phyloP scores from a whole-genome alignment of 805 yeast species.

The Metschnikowia corniflorae region DNA sequence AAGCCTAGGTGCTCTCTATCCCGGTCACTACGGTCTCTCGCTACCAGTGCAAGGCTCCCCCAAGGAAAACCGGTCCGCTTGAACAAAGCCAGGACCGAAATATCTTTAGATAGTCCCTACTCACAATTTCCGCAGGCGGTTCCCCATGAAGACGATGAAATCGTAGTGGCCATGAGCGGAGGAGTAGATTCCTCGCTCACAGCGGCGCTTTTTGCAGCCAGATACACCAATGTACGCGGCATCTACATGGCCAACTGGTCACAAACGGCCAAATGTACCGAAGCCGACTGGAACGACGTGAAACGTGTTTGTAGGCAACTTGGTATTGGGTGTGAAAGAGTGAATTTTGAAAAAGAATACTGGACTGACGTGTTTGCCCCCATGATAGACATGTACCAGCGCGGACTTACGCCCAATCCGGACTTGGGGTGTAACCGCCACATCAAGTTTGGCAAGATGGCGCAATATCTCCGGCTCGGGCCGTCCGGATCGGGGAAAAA shows the following conservation, averaged over 20 bases:
- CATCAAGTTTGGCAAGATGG: slow-evolving; percentile 82
- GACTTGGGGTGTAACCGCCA: slow-evolving; percentile 83
- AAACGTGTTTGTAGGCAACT: slow-evolving; percentile 57
- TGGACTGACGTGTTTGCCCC: slow-evolving; percentile 93
- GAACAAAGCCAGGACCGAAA: no score
- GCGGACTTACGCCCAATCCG: slow-evolving; percentile 90
- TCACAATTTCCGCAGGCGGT: slow-evolving; percentile 35
- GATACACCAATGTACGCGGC: slow-evolving; percentile 63
- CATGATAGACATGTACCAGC: slow-evolving; percentile 69
- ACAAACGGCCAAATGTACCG: slow-evolving; percentile 65
- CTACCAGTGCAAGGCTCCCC: no score
- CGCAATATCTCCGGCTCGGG: slow-evolving; percentile 45
- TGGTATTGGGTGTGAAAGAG: slow-evolving; percentile 66
- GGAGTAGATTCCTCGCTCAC: slow-evolving; percentile 95
- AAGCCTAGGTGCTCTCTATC: no score
- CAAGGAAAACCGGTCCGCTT: no score
- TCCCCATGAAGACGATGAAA: slow-evolving; percentile 54
- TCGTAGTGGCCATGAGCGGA: slow-evolving; percentile 89
- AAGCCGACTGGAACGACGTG: slow-evolving; percentile 86
- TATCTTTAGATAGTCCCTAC: no score
- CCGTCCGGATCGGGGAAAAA: slow-evolving; percentile 13
- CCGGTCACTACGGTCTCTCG: no score
- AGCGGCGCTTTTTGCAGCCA: slow-evolving; percentile 63
- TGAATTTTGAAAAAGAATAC: slow-evolving; percentile 85
- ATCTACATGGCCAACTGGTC: slow-evolving; percentile 95